phyloP scores from a whole-genome alignment of 2,329 filamentous ascomycete genomes.

The Aureobasidium namibiae region DNA sequence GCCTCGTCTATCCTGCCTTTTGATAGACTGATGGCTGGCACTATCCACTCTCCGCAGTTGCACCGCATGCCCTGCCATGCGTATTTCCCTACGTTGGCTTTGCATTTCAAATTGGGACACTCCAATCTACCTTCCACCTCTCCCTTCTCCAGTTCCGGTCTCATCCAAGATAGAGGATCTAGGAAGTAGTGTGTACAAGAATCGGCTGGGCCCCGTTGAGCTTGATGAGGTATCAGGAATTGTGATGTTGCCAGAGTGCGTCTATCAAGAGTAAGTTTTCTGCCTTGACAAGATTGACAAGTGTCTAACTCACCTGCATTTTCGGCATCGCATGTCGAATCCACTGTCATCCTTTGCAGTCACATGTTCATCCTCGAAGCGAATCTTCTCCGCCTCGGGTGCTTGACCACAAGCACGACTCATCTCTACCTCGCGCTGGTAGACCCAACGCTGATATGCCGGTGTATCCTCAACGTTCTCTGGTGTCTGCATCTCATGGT shows the following conservation, averaged over 20 bases:
- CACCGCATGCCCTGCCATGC: constrained; percentile 94
- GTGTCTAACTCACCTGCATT: constrained; percentile 59
- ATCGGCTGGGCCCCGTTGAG: constrained; percentile 25
- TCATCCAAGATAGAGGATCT: constrained; percentile 94
- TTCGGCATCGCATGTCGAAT: constrained; percentile 77
- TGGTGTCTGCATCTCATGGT: constrained; percentile 79
- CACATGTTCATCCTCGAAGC: constrained; percentile 66
- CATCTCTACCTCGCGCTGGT: constrained; percentile 55
- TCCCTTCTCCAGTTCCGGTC: constrained; percentile 70
- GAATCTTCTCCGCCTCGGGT: constrained; percentile 64
- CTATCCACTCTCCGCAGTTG: constrained; percentile 83
- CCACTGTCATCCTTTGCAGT: constrained; percentile 28
- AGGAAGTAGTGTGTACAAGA: constrained; percentile 80
- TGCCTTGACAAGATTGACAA: not conserved
- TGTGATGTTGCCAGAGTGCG: constrained; percentile 54
- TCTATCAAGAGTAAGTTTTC: constrained; percentile 27
- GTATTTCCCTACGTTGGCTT: constrained; percentile 80
- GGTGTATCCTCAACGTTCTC: constrained; percentile 59
- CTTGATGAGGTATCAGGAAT: constrained; percentile 60
- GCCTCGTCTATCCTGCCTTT: constrained; percentile 72
- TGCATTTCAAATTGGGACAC: constrained; percentile 82
- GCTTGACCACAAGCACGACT: constrained; percentile 68
- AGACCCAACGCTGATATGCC: constrained; percentile 72
- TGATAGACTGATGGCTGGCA: constrained; percentile 80
- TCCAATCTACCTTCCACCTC: constrained; percentile 74